Percentiles rank a stretch among this genome's conserved stretches.
These are phyloP conservation scores for Mortierella sp. DNA, from an alignment of 371 early-diverging fungal species.

Conservation along the genomic window DNA sequence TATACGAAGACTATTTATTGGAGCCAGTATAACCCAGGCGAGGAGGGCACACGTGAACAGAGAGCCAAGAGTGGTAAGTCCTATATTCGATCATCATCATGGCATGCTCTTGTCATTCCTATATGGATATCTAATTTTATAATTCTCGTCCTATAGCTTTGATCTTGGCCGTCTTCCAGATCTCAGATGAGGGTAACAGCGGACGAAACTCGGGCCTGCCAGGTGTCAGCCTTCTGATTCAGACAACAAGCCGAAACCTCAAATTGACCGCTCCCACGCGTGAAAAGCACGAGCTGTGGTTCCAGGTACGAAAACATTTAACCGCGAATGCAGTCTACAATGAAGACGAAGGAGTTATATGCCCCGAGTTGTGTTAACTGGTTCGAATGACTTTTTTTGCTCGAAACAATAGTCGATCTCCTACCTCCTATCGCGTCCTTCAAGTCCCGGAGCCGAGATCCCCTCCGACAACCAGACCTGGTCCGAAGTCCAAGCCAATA, in stretches of 20 bases:
- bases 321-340: too few species aligned
- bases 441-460: slow-evolving; percentile 25
- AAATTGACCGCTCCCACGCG: slow-evolving; percentile 76
- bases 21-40: slow-evolving; percentile 75
- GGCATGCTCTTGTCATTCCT: slow-evolving; percentile 7
- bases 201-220: slow-evolving; percentile 61
- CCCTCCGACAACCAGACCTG: slow-evolving; percentile 45
- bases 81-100: not conserved
- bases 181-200: slow-evolving; percentile 56
- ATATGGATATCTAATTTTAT: not conserved
- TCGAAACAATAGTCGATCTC: slow-evolving; percentile 28
- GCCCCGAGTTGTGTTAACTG: too few species aligned
- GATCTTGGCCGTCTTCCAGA: slow-evolving; percentile 67
- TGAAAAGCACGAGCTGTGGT: slow-evolving; percentile 78
- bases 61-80: slow-evolving; percentile 67
- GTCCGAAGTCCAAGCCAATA: slow-evolving; percentile 40
- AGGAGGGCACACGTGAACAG: slow-evolving; percentile 59
- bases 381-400: too few species aligned
- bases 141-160: slow-evolving; percentile 56
- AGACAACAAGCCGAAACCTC: slow-evolving; percentile 73
- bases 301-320: slow-evolving; percentile 55
- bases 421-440: slow-evolving; percentile 39
- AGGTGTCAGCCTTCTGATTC: slow-evolving; percentile 70
- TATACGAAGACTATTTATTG: slow-evolving; percentile 84
- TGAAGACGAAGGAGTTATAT: too few species aligned